Percentiles rank a stretch among this genome's conserved stretches.
Evolutionary conservation across 169 alveolate genomes (phyloP).

Genomic region (Plasmodium falciparum): DNA sequence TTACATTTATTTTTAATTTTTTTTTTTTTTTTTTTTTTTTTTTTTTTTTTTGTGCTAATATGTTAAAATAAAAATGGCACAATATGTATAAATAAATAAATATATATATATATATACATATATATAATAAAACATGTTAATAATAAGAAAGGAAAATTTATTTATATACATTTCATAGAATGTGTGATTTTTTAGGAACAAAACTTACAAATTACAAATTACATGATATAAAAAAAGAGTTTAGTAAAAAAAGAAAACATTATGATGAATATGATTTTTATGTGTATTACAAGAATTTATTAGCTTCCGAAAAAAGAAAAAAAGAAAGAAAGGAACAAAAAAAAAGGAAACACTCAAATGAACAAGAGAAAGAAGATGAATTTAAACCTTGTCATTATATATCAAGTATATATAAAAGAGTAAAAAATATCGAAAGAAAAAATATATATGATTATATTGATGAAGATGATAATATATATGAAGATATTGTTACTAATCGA

Average conservation of each 20-base stretch:
- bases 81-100: no score
- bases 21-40: no score
- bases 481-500: constrained; percentile 47
- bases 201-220: constrained; percentile 35
- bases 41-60: no score
- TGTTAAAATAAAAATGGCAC: no score
- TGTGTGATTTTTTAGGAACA: constrained; percentile 66
- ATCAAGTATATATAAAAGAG: constrained; percentile 62
- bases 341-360: not conserved
- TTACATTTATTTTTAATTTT: no score
- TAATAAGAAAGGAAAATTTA: no score
- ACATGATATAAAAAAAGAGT: constrained; percentile 43
- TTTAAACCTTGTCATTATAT: constrained; percentile 65
- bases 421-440: constrained; percentile 22
- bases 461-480: constrained; percentile 72
- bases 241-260: constrained; percentile 35
- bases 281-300: constrained; percentile 62
- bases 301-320: constrained; percentile 41
- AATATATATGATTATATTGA: constrained; percentile 68
- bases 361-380: constrained; percentile 12
- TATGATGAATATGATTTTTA: constrained; percentile 72
- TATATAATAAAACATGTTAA: no score
- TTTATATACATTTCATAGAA: not conserved
- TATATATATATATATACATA: no score
- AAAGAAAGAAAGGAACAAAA: constrained; percentile 18